A percentile compares a stretch with the other conserved stretches of the same genome.
Conservation (phyloP, 2,329 filamentous ascomycete species). For the Ambrosiella beaveri region DNA sequence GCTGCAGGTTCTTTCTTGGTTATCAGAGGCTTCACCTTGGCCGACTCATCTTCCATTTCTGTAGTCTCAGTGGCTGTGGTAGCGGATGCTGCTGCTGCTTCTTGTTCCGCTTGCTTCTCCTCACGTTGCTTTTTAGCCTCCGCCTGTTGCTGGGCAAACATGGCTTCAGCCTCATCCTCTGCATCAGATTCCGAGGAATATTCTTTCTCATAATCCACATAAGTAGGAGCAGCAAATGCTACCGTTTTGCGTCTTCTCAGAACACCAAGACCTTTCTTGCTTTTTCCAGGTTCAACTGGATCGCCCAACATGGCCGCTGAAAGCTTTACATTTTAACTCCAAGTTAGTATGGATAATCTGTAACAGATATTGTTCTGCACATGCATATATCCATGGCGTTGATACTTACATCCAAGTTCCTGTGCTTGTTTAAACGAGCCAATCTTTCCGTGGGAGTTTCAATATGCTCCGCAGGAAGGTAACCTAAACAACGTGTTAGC, state of each 20-base stretch:
- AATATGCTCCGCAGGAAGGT: conserved; percentile 92
- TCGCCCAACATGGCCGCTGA: conserved; percentile 47
- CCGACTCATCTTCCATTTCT: conserved; percentile 30
- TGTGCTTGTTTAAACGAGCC: conserved; percentile 88
- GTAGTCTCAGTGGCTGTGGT: conserved; percentile 9
- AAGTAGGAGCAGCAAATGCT: conserved; percentile 68
- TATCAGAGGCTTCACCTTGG: conserved; percentile 36
- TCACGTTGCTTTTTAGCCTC: conserved; percentile 19
- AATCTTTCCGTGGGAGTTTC: conserved; percentile 92
- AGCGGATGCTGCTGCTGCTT: conserved; percentile 16
- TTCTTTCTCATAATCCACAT: conserved; percentile 74
- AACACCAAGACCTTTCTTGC: conserved; percentile 43
- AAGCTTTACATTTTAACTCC: conserved; percentile 24
- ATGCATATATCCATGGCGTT: not conserved
- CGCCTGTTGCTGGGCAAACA: conserved; percentile 22
- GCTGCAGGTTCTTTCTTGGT: conserved; percentile 26
- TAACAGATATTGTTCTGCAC: not conserved
- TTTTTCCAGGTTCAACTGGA: conserved; percentile 46
- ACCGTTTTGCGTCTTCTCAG: conserved; percentile 74
- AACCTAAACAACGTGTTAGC: conserved; percentile 40
- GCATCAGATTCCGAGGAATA: conserved; percentile 64
- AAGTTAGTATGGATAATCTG: not conserved
- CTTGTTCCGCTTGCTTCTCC: conserved; percentile 17
- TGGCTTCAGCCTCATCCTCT: conserved; percentile 25
- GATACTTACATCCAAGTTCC: conserved; percentile 76